A percentile compares a stretch with the other conserved stretches of the same genome.
phyloP scores from a whole-genome alignment of 106 monocot species.

The Apostasia shenzhenica region DNA sequence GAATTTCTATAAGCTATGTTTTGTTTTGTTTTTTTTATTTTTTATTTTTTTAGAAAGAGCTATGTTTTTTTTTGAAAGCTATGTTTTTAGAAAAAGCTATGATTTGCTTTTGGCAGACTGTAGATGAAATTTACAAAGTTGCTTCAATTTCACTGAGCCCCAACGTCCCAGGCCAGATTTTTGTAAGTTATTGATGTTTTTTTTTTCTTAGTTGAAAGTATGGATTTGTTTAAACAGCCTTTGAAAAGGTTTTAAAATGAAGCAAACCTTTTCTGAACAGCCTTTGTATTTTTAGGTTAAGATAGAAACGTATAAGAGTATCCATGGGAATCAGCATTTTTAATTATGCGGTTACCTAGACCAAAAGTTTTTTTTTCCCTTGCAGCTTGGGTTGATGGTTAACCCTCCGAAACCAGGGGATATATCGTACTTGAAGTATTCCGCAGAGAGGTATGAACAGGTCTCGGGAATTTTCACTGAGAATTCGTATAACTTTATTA shows the following conservation, averaged over 20 bases:
- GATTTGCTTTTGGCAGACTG: conserved; percentile 37
- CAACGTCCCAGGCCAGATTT: conserved; percentile 96
- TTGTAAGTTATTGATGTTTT: conserved; percentile 63
- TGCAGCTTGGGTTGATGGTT: conserved; percentile 96
- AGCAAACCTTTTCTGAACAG: neutral
- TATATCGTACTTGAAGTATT: conserved; percentile 87
- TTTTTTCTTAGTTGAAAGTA: neutral
- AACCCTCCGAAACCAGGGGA: conserved; percentile 97
- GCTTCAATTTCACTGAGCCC: conserved; percentile 93
- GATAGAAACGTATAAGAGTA: neutral
- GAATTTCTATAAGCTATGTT: no score
- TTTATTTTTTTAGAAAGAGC: no score
- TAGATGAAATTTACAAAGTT: conserved; percentile 99
- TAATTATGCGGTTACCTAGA: neutral
- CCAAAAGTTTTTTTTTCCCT: conserved; percentile 10
- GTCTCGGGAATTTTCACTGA: neutral
- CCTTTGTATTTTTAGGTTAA: neutral
- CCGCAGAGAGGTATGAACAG: conserved; percentile 59
- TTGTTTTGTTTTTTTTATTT: no score
- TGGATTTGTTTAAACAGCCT: neutral
- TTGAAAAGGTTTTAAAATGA: neutral
- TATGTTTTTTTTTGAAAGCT: no score
- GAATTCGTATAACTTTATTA: neutral
- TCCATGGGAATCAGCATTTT: no score
- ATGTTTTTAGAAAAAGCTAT: no score